A percentile compares a stretch with the other conserved stretches of the same genome.
phyloP scores from a whole-genome alignment of 805 yeast genomes.

The Sungouiozyma intestinalis region DNA sequence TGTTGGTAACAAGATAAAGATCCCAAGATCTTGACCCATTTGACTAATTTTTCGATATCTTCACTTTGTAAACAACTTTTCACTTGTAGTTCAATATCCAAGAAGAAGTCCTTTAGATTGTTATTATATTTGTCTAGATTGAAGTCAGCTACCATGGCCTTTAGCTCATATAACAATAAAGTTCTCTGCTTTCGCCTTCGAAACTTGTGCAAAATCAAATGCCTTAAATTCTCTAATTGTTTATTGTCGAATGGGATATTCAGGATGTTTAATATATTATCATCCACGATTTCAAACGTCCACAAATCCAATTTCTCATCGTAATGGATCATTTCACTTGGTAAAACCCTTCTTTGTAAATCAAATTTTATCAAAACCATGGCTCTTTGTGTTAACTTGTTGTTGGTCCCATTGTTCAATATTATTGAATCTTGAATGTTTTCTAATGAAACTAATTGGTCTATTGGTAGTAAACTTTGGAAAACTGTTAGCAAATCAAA shows the following conservation, averaged over 20 bases:
- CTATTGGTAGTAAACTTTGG: slow-evolving; percentile 11
- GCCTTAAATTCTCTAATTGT: slow-evolving; percentile 18
- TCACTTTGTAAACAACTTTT: slow-evolving; percentile 11
- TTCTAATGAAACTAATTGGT: slow-evolving; percentile 2
- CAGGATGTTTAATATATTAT: slow-evolving; percentile 1
- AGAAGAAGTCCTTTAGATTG: slow-evolving; percentile 5
- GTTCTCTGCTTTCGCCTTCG: not conserved
- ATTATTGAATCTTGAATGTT: not conserved
- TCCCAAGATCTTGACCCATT: slow-evolving; percentile 15
- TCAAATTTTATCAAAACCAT: slow-evolving; percentile 16
- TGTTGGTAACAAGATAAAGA: slow-evolving; percentile 17
- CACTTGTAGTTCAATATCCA: slow-evolving; percentile 11
- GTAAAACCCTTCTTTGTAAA: slow-evolving; percentile 10
- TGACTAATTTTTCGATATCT: slow-evolving; percentile 9
- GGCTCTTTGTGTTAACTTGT: slow-evolving; percentile 10
- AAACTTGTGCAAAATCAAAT: slow-evolving; percentile 7
- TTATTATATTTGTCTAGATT: slow-evolving; percentile 1
- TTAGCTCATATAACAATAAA: slow-evolving; percentile 5
- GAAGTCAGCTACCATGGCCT: slow-evolving; percentile 7
- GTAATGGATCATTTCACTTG: slow-evolving; percentile 2
- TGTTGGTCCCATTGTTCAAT: not conserved
- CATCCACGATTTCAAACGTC: slow-evolving; percentile 6
- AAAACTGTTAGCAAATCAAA: slow-evolving; percentile 9
- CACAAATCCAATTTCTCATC: slow-evolving; percentile 7
- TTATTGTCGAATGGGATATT: slow-evolving; percentile 10